Evolutionary conservation across 2,329 filamentous ascomycete genomes (phyloP).

Genomic region (Aspergillus pseudoviridinutans): DNA sequence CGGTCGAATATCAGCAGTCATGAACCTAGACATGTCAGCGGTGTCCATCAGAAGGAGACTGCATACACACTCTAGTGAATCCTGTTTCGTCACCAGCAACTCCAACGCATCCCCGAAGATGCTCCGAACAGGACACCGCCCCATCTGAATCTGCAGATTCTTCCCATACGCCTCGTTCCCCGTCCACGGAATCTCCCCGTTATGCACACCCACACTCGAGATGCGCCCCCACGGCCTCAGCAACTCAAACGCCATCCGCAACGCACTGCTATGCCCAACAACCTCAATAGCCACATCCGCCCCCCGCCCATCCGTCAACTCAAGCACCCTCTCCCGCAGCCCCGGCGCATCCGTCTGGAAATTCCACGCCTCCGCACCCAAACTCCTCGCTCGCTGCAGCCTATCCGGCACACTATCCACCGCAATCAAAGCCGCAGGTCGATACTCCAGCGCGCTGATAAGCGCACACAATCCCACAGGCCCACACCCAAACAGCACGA

Average conservation of each 20-base stretch:
- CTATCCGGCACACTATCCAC: constrained; percentile 72
- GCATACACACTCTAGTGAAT: constrained; percentile 58
- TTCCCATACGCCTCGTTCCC: constrained; percentile 62
- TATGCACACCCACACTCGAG: constrained; percentile 71
- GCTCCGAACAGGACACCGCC: constrained; percentile 62
- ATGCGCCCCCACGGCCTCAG: constrained; percentile 68
- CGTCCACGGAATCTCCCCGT: constrained; percentile 63
- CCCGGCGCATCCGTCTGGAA: constrained; percentile 62
- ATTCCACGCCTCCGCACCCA: constrained; percentile 79
- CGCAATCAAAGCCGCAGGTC: constrained; percentile 69
- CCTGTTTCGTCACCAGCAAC: constrained; percentile 60
- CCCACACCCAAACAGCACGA: constrained; percentile 15
- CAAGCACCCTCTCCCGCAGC: constrained; percentile 56
- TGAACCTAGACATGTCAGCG: constrained; percentile 53
- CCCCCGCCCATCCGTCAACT: constrained; percentile 71
- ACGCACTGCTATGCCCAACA: constrained; percentile 63
- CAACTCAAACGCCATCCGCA: constrained; percentile 68
- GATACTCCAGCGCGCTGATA: constrained; percentile 65
- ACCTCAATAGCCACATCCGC: constrained; percentile 80
- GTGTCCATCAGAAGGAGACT: not conserved
- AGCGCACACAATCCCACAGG: constrained; percentile 18
- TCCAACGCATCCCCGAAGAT: constrained; percentile 63
- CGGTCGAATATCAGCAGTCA: constrained; percentile 70
- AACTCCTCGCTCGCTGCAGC: constrained; percentile 62
- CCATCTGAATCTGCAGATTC: constrained; percentile 69